phyloP scores from a whole-genome alignment of 805 yeast genomes.

The Naumovozyma dairenensis region DNA sequence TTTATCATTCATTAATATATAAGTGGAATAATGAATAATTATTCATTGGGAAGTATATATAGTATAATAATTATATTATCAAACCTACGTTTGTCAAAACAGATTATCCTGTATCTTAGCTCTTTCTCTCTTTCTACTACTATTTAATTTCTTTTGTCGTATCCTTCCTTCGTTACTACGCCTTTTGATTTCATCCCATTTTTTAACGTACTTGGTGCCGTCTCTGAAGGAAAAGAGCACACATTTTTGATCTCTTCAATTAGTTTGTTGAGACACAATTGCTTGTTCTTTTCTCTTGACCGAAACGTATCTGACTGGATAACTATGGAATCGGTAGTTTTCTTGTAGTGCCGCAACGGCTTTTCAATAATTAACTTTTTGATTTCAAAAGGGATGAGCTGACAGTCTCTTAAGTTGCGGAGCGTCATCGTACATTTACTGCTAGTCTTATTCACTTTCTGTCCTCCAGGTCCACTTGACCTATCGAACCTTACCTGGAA shows the following conservation, averaged over 20 bases:
- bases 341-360: slow-evolving; percentile 45
- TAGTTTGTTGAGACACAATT: slow-evolving; percentile 52
- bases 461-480: slow-evolving; percentile 84
- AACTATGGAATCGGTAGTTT: slow-evolving; percentile 41
- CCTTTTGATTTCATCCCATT: slow-evolving; percentile 39
- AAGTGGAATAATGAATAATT: no score
- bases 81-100: no score
- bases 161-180: slow-evolving; percentile 30
- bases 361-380: slow-evolving; percentile 30
- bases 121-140: slow-evolving; percentile 33
- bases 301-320: slow-evolving; percentile 54
- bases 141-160: slow-evolving; percentile 28
- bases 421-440: slow-evolving; percentile 51
- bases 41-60: no score
- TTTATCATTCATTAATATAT: no score
- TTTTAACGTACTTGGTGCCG: slow-evolving; percentile 35
- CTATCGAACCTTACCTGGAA: slow-evolving; percentile 30
- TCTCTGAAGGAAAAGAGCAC: slow-evolving; percentile 40
- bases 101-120: no score
- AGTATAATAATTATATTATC: no score
- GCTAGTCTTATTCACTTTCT: slow-evolving; percentile 67
- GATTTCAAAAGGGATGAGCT: slow-evolving; percentile 54
- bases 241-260: slow-evolving; percentile 39
- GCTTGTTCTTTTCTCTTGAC: slow-evolving; percentile 46
- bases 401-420: slow-evolving; percentile 35